Evolutionary conservation across 768 basidiomycete genomes (phyloP).

Genomic region (Lactifluus echinatus): DNA sequence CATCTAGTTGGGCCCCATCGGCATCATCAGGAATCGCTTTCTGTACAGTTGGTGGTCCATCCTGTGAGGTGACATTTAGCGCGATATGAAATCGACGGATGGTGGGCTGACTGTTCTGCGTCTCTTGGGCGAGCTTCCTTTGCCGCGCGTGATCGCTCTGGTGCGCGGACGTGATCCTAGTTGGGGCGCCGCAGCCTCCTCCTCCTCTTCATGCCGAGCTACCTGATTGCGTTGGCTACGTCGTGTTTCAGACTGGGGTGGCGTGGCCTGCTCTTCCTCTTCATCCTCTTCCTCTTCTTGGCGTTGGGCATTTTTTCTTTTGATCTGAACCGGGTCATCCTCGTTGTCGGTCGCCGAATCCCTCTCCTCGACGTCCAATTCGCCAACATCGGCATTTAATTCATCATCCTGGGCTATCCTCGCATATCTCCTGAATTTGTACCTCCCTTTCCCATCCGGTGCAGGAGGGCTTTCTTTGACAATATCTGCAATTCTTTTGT

Average conservation of each 20-base stretch:
- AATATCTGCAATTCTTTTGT: constrained; percentile 17
- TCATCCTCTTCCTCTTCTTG: constrained; percentile 14
- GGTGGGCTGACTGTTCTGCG: not conserved
- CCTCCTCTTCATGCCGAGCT: not conserved
- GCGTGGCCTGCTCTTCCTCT: not conserved
- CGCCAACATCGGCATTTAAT: not conserved
- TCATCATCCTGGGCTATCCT: not conserved
- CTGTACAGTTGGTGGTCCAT: not conserved
- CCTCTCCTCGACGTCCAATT: not conserved
- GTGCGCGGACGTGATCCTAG: not conserved
- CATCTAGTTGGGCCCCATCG: not conserved
- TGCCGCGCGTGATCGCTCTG: not conserved
- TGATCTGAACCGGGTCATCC: not conserved
- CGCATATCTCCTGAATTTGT: constrained; percentile 1
- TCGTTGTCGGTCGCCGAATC: constrained; percentile 1
- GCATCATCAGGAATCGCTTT: not conserved
- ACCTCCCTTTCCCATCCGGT: constrained; percentile 14
- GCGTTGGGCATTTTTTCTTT: not conserved
- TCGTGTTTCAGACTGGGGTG: not conserved
- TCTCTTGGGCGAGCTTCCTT: not conserved
- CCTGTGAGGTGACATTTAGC: not conserved
- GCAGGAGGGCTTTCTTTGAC: constrained; percentile 10
- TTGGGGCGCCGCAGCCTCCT: not conserved
- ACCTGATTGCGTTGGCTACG: not conserved
- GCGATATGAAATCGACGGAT: not conserved